Evolutionary conservation across 768 basidiomycete genomes (phyloP).

Genomic region (Mycena chlorophos): DNA sequence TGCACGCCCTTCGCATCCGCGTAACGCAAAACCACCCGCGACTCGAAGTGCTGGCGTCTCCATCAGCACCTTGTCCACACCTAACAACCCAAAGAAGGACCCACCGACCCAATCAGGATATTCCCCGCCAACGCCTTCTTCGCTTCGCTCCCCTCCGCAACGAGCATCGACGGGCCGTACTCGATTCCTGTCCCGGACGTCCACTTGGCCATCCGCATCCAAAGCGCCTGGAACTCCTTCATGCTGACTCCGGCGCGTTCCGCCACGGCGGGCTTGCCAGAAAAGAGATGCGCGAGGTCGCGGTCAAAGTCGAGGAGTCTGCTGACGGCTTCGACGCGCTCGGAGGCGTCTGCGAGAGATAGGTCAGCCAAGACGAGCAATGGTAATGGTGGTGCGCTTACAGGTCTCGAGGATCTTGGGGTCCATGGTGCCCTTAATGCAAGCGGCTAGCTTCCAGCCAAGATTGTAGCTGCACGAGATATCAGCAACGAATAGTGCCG

Average conservation of each 20-base stretch:
- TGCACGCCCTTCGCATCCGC: slow-evolving; percentile 19
- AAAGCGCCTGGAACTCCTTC: slow-evolving; percentile 18
- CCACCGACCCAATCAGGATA: slow-evolving; percentile 17
- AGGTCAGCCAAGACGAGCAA: not conserved
- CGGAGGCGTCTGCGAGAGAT: slow-evolving; percentile 19
- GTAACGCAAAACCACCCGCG: slow-evolving; percentile 18
- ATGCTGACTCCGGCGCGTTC: slow-evolving; percentile 20
- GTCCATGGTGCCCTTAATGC: slow-evolving; percentile 10
- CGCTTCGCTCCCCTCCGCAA: not conserved
- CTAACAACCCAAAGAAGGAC: not conserved
- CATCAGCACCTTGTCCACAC: not conserved
- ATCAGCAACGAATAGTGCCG: not conserved
- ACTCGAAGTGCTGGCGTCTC: slow-evolving; percentile 21
- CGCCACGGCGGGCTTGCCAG: slow-evolving; percentile 23
- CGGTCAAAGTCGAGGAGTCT: slow-evolving; percentile 43
- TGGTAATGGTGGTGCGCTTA: not conserved
- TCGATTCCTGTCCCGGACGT: slow-evolving; percentile 14
- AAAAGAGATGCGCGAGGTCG: slow-evolving; percentile 39
- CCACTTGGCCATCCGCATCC: slow-evolving; percentile 21
- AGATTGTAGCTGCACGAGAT: slow-evolving; percentile 35
- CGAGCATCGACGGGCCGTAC: slow-evolving; percentile 15
- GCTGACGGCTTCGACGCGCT: slow-evolving; percentile 40
- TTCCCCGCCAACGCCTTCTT: slow-evolving; percentile 10
- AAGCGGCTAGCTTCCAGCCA: slow-evolving; percentile 26
- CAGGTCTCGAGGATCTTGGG: slow-evolving; percentile 19